A percentile compares a stretch with the other conserved stretches of the same genome.
Conservation (phyloP, 2,329 filamentous ascomycete species). For the Penicillium griseofulvum region DNA sequence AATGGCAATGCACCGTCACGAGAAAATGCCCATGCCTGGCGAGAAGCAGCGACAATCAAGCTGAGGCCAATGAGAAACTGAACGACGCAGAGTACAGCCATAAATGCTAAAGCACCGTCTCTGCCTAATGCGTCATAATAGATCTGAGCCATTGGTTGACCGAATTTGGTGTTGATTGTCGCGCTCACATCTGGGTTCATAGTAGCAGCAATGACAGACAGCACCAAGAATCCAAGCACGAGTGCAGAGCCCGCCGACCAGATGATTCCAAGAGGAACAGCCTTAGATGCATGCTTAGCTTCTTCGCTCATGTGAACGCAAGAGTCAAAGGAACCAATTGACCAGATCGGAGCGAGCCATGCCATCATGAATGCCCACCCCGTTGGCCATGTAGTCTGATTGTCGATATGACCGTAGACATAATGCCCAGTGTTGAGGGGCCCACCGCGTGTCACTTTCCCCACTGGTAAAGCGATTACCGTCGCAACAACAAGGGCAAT, state of each 20-base stretch:
- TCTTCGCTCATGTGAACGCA: slow-evolving; percentile 63
- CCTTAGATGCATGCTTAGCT: slow-evolving; percentile 58
- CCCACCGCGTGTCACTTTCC: slow-evolving; percentile 35
- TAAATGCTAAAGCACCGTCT: slow-evolving; percentile 57
- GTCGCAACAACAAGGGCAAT: slow-evolving; percentile 56
- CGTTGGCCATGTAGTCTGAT: slow-evolving; percentile 58
- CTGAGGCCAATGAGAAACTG: slow-evolving; percentile 63
- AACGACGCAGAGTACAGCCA: slow-evolving; percentile 59
- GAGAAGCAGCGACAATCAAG: slow-evolving; percentile 57
- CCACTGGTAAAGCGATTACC: slow-evolving; percentile 57
- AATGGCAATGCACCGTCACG: slow-evolving; percentile 62
- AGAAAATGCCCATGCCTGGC: slow-evolving; percentile 63
- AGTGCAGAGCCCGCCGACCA: slow-evolving; percentile 41
- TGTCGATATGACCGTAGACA: slow-evolving; percentile 58
- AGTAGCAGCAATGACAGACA: slow-evolving; percentile 58
- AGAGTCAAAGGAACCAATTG: slow-evolving; percentile 53
- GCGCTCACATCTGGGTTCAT: slow-evolving; percentile 53
- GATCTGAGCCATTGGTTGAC: slow-evolving; percentile 61
- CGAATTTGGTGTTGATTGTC: slow-evolving; percentile 50
- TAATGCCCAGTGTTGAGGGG: slow-evolving; percentile 42
- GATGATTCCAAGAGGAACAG: slow-evolving; percentile 57
- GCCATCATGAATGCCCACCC: slow-evolving; percentile 60
- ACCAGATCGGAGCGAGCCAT: slow-evolving; percentile 64
- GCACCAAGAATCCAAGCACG: slow-evolving; percentile 55
- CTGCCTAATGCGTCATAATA: slow-evolving; percentile 62